These are phyloP conservation scores for Ceratocystis colombiana DNA, from an alignment of 2,329 filamentous ascomycete genomes.

Conservation along the genomic window DNA sequence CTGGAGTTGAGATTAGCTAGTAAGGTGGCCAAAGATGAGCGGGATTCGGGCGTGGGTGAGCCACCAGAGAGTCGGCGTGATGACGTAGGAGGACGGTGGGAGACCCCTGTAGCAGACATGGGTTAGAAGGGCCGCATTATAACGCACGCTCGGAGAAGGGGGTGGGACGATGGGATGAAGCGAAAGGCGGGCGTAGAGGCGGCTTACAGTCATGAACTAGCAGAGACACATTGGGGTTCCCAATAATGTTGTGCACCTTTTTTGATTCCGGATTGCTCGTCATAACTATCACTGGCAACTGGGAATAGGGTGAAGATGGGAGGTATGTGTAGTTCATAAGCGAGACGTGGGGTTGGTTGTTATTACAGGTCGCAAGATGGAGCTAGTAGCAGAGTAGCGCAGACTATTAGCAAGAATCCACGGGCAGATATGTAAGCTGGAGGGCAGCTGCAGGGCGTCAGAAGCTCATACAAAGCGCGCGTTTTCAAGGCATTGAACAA, in stretches of 20 bases:
- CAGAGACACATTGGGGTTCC: slow-evolving; percentile 79
- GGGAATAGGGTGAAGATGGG: slow-evolving; percentile 58
- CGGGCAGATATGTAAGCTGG: neutral
- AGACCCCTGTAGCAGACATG: slow-evolving; percentile 52
- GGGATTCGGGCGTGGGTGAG: slow-evolving; percentile 53
- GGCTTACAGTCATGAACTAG: slow-evolving; percentile 80
- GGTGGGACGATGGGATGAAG: neutral
- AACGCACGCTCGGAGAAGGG: neutral
- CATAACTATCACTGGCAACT: slow-evolving; percentile 82
- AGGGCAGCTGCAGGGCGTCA: neutral
- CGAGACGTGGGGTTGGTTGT: slow-evolving; percentile 79
- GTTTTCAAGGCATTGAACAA: slow-evolving; percentile 84
- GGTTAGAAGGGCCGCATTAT: slow-evolving; percentile 21
- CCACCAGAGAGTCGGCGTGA: slow-evolving; percentile 48
- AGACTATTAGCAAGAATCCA: slow-evolving; percentile 11
- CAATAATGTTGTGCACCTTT: slow-evolving; percentile 70
- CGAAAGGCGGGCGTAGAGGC: neutral
- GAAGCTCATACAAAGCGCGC: slow-evolving; percentile 67
- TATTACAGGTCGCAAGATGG: slow-evolving; percentile 82
- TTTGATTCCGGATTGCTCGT: slow-evolving; percentile 72
- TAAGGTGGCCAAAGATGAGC: slow-evolving; percentile 68
- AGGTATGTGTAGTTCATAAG: slow-evolving; percentile 99
- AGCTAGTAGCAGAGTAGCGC: slow-evolving; percentile 47
- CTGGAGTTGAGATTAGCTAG: slow-evolving; percentile 86
- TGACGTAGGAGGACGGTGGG: slow-evolving; percentile 74